A percentile compares a stretch with the other conserved stretches of the same genome.
Conservation (phyloP, 2,329 filamentous ascomycete genomes). For the Ilyonectria destructans region DNA sequence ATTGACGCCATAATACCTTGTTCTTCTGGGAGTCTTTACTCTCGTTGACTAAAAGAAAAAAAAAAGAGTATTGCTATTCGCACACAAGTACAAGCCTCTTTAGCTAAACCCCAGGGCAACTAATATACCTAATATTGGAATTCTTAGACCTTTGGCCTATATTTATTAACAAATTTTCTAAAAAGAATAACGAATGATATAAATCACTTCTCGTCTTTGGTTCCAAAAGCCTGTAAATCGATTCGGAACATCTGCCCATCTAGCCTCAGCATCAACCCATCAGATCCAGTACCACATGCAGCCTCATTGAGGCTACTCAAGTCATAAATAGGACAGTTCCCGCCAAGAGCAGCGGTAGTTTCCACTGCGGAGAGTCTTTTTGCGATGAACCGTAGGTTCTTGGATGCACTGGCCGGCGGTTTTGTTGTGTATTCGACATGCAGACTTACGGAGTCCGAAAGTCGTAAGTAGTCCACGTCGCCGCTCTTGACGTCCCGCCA, state of each 20-base stretch:
- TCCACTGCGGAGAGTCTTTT: conserved; percentile 29
- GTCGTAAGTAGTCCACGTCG: neutral
- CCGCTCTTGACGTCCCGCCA: conserved; percentile 30
- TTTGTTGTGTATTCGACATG: conserved; percentile 36
- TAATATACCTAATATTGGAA: too few relatives aligned
- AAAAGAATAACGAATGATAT: neutral
- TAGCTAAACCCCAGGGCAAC: too few relatives aligned
- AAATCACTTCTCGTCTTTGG: neutral
- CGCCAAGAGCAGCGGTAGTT: neutral
- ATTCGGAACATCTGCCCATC: conserved; percentile 4
- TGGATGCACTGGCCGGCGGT: conserved; percentile 3
- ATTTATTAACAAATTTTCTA: too few relatives aligned
- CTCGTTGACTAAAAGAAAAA: too few relatives aligned
- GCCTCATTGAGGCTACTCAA: conserved; percentile 14
- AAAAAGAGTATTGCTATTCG: too few relatives aligned
- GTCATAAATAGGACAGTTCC: conserved; percentile 6
- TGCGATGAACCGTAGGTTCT: conserved; percentile 16
- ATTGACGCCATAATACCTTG: neutral
- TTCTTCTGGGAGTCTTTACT: too few relatives aligned
- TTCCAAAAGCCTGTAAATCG: conserved; percentile 3
- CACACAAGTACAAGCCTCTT: too few relatives aligned
- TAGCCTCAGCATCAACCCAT: conserved; percentile 5
- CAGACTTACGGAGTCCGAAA: conserved; percentile 26
- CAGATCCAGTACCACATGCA: neutral
- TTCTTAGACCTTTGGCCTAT: too few relatives aligned